phyloP scores from a whole-genome alignment of 2,329 filamentous ascomycete genomes.

The Parafenestella ontariensis region DNA sequence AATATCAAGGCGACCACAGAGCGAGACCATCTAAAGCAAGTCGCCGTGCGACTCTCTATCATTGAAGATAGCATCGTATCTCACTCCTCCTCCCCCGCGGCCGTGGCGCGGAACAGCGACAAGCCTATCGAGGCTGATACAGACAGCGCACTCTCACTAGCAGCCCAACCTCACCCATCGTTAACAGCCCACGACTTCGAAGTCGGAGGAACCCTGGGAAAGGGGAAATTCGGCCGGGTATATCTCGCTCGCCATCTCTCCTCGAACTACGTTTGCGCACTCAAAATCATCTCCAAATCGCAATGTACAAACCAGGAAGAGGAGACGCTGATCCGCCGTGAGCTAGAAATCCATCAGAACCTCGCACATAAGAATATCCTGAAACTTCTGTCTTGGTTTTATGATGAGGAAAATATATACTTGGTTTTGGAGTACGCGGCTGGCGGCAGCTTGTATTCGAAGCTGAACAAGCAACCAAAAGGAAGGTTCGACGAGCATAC shows the following conservation, averaged over 20 bases:
- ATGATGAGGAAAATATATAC: constrained; percentile 82
- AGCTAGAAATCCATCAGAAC: constrained; percentile 87
- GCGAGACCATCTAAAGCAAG: constrained; percentile 5
- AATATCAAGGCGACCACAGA: not conserved
- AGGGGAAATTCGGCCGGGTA: constrained; percentile 83
- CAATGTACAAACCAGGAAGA: constrained; percentile 76
- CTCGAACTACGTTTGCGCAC: constrained; percentile 78
- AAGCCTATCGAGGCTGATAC: not conserved
- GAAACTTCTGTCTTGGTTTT: constrained; percentile 80
- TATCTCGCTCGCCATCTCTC: constrained; percentile 79
- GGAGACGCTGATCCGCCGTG: constrained; percentile 80
- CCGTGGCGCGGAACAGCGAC: not conserved
- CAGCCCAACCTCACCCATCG: not conserved
- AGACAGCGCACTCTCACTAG: not conserved
- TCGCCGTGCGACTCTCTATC: not conserved
- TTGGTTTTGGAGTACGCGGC: constrained; percentile 82
- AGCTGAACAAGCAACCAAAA: constrained; percentile 79
- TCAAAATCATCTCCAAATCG: constrained; percentile 82
- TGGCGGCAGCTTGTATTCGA: constrained; percentile 82
- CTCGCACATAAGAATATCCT: constrained; percentile 82
- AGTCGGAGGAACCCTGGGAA: constrained; percentile 79
- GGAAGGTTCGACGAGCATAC: constrained; percentile 77
- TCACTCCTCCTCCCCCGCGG: not conserved
- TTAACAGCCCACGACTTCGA: constrained; percentile 74
- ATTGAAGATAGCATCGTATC: constrained; percentile 1